These are phyloP conservation scores for Penicillium glabrum DNA, from an alignment of 2,329 filamentous ascomycete species.

Conservation along the genomic window DNA sequence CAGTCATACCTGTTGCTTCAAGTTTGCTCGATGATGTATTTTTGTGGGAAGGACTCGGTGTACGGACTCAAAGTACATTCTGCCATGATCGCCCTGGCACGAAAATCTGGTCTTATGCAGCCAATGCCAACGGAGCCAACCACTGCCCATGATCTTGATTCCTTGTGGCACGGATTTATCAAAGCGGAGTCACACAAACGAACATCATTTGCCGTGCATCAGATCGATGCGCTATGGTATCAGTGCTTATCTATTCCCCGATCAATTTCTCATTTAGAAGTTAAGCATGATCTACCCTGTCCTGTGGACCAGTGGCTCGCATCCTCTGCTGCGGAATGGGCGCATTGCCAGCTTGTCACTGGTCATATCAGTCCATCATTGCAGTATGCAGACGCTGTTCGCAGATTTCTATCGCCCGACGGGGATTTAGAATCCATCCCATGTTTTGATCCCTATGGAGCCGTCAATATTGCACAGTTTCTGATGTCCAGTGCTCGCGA, in stretches of 20 bases:
- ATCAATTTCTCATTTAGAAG: conserved; percentile 39
- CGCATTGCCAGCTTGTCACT: conserved; percentile 18
- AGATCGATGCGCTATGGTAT: conserved; percentile 48
- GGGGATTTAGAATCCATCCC: conserved; percentile 28
- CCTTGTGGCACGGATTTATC: conserved; percentile 42
- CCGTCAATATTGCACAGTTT: conserved; percentile 45
- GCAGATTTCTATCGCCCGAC: conserved; percentile 36
- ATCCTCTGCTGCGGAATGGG: conserved; percentile 34
- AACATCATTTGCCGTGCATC: conserved; percentile 45
- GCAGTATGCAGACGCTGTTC: conserved; percentile 40
- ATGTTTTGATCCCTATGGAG: conserved; percentile 42
- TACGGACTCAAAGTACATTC: conserved; percentile 42
- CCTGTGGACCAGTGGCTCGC: conserved; percentile 41
- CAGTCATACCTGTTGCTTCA: conserved; percentile 44
- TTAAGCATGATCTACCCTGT: conserved; percentile 47
- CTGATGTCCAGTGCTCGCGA: conserved; percentile 44
- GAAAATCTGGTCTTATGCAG: conserved; percentile 38
- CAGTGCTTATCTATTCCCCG: conserved; percentile 38
- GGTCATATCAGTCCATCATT: conserved; percentile 28
- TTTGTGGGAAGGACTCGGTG: conserved; percentile 38
- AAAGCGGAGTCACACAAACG: conserved; percentile 43
- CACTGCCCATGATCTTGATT: conserved; percentile 34
- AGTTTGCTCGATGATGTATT: conserved; percentile 46
- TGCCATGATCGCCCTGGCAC: conserved; percentile 41
- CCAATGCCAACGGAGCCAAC: conserved; percentile 18